These are phyloP conservation scores for Penicillium bialowiezense DNA, from an alignment of 495 filamentous ascomycete genomes.

Conservation along the genomic window DNA sequence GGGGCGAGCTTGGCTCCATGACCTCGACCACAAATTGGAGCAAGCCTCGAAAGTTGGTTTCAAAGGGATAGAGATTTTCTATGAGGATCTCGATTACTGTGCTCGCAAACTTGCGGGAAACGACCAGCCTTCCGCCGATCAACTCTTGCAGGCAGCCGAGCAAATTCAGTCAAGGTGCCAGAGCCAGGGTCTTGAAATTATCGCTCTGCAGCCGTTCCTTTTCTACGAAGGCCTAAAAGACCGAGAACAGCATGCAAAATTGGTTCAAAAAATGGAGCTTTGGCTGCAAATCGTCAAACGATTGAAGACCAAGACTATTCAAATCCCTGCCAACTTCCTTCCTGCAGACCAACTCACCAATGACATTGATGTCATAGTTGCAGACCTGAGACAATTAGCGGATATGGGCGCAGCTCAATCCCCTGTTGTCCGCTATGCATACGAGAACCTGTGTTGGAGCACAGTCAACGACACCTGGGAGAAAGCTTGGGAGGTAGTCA, in stretches of 20 bases:
- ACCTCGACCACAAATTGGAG: constrained; percentile 56
- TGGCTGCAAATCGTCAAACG: constrained; percentile 62
- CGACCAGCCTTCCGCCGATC: constrained; percentile 22
- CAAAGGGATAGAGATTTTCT: constrained; percentile 67
- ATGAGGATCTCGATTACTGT: constrained; percentile 63
- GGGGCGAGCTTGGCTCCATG: constrained; percentile 60
- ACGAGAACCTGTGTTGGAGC: constrained; percentile 67
- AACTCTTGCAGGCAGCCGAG: constrained; percentile 54
- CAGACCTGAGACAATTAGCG: constrained; percentile 55
- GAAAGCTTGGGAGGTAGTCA: constrained; percentile 59
- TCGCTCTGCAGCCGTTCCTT: constrained; percentile 68
- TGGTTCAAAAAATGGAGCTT: constrained; percentile 55
- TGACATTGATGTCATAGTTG: constrained; percentile 54
- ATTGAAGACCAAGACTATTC: constrained; percentile 61
- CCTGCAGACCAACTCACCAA: constrained; percentile 48
- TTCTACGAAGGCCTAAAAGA: constrained; percentile 69
- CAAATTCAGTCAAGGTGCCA: constrained; percentile 22
- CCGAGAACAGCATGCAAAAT: constrained; percentile 48
- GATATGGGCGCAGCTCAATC: constrained; percentile 20
- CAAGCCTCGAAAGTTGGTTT: constrained; percentile 59
- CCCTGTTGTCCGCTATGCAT: constrained; percentile 61
- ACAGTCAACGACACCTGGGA: constrained; percentile 66
- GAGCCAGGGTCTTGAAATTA: constrained; percentile 22
- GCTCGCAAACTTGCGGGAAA: constrained; percentile 30
- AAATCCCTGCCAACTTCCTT: constrained; percentile 65